Evolutionary conservation across 306 rosid species (phyloP).

Genomic region (Abrus pulchellus): DNA sequence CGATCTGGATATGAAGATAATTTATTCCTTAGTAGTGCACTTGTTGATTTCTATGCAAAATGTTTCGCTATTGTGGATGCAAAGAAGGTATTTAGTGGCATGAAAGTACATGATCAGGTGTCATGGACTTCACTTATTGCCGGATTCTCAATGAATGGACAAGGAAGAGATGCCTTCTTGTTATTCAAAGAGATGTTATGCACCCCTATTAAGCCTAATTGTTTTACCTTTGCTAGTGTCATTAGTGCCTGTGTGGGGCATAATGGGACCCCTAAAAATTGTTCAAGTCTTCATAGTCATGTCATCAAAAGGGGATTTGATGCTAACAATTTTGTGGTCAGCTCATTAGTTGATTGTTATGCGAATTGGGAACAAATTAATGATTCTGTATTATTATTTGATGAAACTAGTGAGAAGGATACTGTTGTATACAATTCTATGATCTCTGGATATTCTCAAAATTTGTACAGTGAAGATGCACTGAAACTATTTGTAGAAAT

Average conservation of each 20-base stretch:
- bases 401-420: constrained; percentile 60
- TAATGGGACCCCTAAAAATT: constrained; percentile 47
- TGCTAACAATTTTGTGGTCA: constrained; percentile 60
- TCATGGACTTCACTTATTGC: constrained; percentile 75
- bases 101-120: constrained; percentile 69
- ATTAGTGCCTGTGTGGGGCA: constrained; percentile 62
- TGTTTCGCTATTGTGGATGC: constrained; percentile 62
- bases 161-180: constrained; percentile 57
- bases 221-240: constrained; percentile 68
- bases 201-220: constrained; percentile 62
- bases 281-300: constrained; percentile 64
- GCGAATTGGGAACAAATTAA: constrained; percentile 56
- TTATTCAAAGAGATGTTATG: constrained; percentile 65
- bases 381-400: constrained; percentile 57
- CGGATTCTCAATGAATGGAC: constrained; percentile 62
- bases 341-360: constrained; percentile 69
- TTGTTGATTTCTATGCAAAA: constrained; percentile 70
- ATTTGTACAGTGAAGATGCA: constrained; percentile 58
- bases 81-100: constrained; percentile 57
- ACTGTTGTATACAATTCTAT: constrained; percentile 62
- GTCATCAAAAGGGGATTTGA: constrained; percentile 61
- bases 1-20: constrained; percentile 59
- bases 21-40: constrained; percentile 61
- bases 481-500: constrained; percentile 65
- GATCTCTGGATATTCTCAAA: constrained; percentile 70